These are phyloP conservation scores for Colletotrichum gigasporum DNA, from an alignment of 2,329 filamentous ascomycete genomes.

Conservation along the genomic window DNA sequence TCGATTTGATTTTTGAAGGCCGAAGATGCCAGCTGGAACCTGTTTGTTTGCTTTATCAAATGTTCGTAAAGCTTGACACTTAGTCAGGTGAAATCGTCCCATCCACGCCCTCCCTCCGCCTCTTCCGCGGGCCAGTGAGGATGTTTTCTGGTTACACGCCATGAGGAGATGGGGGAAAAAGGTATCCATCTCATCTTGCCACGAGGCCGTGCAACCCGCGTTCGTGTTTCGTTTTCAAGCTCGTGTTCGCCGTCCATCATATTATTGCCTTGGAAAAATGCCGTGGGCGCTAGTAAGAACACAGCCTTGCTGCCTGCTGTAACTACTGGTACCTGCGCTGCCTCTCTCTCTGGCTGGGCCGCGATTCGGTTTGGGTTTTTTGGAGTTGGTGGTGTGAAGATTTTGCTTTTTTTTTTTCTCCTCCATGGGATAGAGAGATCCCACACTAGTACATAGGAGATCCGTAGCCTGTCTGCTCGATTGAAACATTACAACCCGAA, in stretches of 20 bases:
- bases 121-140: too few relatives aligned
- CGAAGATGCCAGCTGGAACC: too few relatives aligned
- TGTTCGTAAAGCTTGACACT: background rate
- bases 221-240: background rate
- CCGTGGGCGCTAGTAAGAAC: too few relatives aligned
- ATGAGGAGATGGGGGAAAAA: background rate
- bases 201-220: slow-evolving; percentile 3
- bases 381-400: too few relatives aligned
- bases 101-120: background rate
- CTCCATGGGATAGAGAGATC: too few relatives aligned
- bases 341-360: background rate
- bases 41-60: slow-evolving; percentile 3
- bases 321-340: background rate
- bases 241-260: background rate
- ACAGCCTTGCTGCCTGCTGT: background rate
- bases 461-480: too few relatives aligned
- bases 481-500: too few relatives aligned
- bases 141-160: too few relatives aligned
- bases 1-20: too few relatives aligned
- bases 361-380: background rate
- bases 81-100: slow-evolving; percentile 2
- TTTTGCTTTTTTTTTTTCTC: background rate
- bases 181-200: slow-evolving; percentile 11
- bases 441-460: too few relatives aligned
- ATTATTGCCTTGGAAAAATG: too few relatives aligned